A percentile compares a stretch with the other conserved stretches of the same genome.
phyloP scores from a whole-genome alignment of 495 filamentous ascomycete species.

The Penicillium herquei region DNA sequence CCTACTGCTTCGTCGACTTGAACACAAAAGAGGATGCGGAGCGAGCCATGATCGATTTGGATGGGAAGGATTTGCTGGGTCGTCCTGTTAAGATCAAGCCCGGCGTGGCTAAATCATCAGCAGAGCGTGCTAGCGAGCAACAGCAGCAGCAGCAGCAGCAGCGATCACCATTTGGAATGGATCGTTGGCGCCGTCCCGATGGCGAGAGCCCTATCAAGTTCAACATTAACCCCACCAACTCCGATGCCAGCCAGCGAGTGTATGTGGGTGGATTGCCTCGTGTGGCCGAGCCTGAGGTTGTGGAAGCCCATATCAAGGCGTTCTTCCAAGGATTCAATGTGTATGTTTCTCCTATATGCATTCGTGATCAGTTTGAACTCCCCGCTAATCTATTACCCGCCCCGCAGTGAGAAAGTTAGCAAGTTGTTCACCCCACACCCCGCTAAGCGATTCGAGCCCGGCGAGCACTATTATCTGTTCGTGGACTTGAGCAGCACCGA shows the following conservation, averaged over 20 bases:
- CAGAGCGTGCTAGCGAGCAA: constrained; percentile 13
- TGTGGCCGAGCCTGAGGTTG: constrained; percentile 53
- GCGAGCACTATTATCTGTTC: constrained; percentile 67
- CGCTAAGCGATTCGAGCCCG: constrained; percentile 48
- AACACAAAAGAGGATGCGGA: constrained; percentile 53
- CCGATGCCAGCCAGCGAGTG: constrained; percentile 51
- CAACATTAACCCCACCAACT: constrained; percentile 15
- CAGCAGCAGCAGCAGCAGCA: neutral
- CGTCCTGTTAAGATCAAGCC: constrained; percentile 62
- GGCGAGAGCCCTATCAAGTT: constrained; percentile 8
- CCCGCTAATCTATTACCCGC: neutral
- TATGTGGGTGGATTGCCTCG: constrained; percentile 63
- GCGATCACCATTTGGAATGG: constrained; percentile 6
- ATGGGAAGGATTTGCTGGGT: constrained; percentile 51
- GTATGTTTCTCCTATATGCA: constrained; percentile 25
- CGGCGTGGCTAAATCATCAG: constrained; percentile 45
- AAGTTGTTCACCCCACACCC: constrained; percentile 61
- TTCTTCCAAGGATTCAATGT: constrained; percentile 61
- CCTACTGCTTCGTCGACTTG: constrained; percentile 71
- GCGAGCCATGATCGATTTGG: constrained; percentile 52
- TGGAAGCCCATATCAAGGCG: constrained; percentile 51
- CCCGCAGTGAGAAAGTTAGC: constrained; percentile 52
- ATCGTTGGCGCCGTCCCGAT: constrained; percentile 36
- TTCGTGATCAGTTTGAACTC: constrained; percentile 1
- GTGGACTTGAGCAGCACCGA: constrained; percentile 59